These are phyloP conservation scores for Epichloe sylvatica DNA, from an alignment of 2,329 filamentous ascomycete genomes.

Conservation along the genomic window DNA sequence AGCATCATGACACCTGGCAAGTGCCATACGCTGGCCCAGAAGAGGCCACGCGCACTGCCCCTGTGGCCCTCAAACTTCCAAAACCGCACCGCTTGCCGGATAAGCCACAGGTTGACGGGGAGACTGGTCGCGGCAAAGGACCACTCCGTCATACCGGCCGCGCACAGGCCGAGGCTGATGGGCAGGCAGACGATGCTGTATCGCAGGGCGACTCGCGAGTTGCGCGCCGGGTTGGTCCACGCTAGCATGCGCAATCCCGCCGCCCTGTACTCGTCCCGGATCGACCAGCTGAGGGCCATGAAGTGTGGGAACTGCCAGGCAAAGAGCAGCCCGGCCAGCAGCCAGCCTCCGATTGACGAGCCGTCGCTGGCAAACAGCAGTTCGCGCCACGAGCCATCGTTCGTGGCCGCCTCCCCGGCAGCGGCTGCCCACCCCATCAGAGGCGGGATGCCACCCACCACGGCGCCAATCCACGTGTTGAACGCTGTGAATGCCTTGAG, in stretches of 20 bases:
- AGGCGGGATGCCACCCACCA: constrained; percentile 87
- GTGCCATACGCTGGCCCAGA: constrained; percentile 98
- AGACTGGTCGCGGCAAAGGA: constrained; percentile 70
- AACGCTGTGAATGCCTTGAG: constrained; percentile 73
- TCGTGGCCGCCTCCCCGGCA: constrained; percentile 71
- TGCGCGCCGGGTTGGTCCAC: constrained; percentile 76
- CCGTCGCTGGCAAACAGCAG: constrained; percentile 53
- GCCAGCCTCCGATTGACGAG: constrained; percentile 66
- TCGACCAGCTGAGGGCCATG: constrained; percentile 80
- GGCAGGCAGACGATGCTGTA: constrained; percentile 81
- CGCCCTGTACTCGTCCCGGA: constrained; percentile 74
- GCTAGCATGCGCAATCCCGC: constrained; percentile 60
- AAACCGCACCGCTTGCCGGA: constrained; percentile 65
- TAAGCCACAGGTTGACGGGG: constrained; percentile 75
- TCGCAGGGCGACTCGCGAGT: constrained; percentile 72
- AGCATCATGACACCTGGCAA: constrained; percentile 79
- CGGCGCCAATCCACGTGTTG: constrained; percentile 90
- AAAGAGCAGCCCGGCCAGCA: constrained; percentile 71
- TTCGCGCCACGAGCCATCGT: constrained; percentile 62
- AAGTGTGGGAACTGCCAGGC: constrained; percentile 99
- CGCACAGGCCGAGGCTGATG: constrained; percentile 68
- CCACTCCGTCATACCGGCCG: constrained; percentile 69
- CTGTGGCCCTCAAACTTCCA: constrained; percentile 65
- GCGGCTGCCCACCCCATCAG: constrained; percentile 98
- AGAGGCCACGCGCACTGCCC: constrained; percentile 69